Conservation (phyloP, 1,284 basidiomycete genomes). For the Termitomyces sp. region DNA sequence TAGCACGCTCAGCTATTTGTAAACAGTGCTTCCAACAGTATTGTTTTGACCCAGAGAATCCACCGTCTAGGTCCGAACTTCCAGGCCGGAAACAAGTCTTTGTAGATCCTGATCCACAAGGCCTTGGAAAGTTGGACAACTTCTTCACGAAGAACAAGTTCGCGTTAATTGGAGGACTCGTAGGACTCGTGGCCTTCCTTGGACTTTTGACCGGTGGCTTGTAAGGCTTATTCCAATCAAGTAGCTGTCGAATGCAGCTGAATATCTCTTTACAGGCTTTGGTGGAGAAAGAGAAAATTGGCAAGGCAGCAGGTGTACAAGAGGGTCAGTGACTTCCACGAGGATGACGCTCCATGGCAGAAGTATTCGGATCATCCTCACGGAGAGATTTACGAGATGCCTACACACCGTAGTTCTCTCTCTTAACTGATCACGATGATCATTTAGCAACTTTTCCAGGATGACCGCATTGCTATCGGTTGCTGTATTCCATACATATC, state of each 20-base stretch:
- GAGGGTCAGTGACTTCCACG: conserved; percentile 25
- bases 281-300: conserved; percentile 31
- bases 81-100: conserved; percentile 41
- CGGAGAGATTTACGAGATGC: neutral
- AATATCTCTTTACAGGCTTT: conserved; percentile 22
- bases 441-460: neutral
- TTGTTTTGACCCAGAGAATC: conserved; percentile 46
- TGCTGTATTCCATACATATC: neutral
- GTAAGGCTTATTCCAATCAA: conserved; percentile 26
- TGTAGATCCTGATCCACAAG: conserved; percentile 47
- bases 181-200: conserved; percentile 34
- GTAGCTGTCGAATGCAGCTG: neutral
- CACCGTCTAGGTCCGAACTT: conserved; percentile 36
- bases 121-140: conserved; percentile 28
- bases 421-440: neutral
- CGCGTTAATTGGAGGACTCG: conserved; percentile 37
- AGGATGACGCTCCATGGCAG: conserved; percentile 19
- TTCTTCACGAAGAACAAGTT: conserved; percentile 39
- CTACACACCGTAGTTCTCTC: neutral
- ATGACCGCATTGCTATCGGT: neutral
- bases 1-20: conserved; percentile 42
- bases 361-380: conserved; percentile 14
- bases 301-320: conserved; percentile 22
- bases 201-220: conserved; percentile 30
- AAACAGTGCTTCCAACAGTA: conserved; percentile 47